Evolutionary conservation across 805 yeast species (phyloP), one percentile per base, ranked within the genome.

Genomic region (Kockiozyma suomiensis): DNA sequence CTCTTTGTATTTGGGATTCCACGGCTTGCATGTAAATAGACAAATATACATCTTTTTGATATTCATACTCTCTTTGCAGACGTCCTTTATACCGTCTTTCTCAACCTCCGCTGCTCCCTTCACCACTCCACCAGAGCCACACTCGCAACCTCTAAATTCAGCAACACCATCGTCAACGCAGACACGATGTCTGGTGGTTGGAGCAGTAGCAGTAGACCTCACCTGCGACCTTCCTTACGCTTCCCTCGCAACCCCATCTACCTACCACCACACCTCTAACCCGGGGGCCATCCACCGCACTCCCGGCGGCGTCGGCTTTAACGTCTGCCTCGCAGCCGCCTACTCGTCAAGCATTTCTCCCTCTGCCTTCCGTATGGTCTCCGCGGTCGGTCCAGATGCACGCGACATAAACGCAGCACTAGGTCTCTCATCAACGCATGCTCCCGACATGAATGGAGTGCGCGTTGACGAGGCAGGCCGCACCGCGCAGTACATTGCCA

Each of bases 231-330:
- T 57, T 10, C 50, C 60, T 17, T 43, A 48, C 42, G 57, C 57
- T 25, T 21, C 42, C 3, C 19, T 41, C 70, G 4, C 67, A 79
- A 66, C 73, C 42, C 37, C 54, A 19, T 50, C 59, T 12, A 33
- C 67, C 0, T 55, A 59, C 41, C 41, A 65, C 26, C 64, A 75
- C 12, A 93, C 93, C 59, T 90, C 96, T 1, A 87, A 87, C 65
- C 94, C 94, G 0, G 91, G 94, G 0, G 70, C 68, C 0, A 78
- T 82, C 4, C 67, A 72, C 1, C 78, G 85, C 1, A 77, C 86
- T 0, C 70, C 89, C 7, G 97, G 97, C 0, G 97, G 97, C 0
- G 96, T 90, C 1, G 97, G 90, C 0, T 85, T 81, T 70, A 90
- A 91, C 68, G 85, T 90, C 15, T 85, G 89, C 0, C 68, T 81